These are phyloP conservation scores for Yarrowia sp. DNA, from an alignment of 805 yeast species.

Conservation along the genomic window DNA sequence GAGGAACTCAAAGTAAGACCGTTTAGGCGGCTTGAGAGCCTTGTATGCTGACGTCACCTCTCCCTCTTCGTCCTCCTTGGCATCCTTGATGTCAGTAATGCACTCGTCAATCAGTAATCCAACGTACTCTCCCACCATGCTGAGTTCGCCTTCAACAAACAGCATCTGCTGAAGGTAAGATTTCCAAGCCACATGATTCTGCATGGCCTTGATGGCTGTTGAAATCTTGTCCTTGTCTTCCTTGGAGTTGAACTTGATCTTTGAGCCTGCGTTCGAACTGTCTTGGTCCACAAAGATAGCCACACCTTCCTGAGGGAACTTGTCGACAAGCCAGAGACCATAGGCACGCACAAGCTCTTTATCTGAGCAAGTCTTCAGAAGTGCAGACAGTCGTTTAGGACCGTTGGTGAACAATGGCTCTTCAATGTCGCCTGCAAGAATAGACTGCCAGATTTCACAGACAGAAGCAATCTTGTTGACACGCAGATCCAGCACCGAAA, in stretches of 20 bases:
- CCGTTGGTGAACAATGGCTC: conserved; percentile 46
- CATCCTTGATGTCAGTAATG: conserved; percentile 40
- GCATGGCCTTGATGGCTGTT: conserved; percentile 48
- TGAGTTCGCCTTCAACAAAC: conserved; percentile 44
- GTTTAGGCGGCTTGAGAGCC: conserved; percentile 49
- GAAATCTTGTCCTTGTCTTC: conserved; percentile 48
- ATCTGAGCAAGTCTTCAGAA: conserved; percentile 45
- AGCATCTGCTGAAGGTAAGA: conserved; percentile 50
- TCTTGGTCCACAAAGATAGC: conserved; percentile 47
- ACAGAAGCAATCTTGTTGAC: conserved; percentile 45
- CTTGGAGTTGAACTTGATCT: conserved; percentile 41
- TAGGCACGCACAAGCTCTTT: conserved; percentile 51
- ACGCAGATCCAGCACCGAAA: conserved; percentile 47
- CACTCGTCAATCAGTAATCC: conserved; percentile 45
- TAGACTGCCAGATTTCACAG: conserved; percentile 42
- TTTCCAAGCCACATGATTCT: conserved; percentile 51
- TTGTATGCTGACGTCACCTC: conserved; percentile 41
- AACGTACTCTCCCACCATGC: conserved; percentile 48
- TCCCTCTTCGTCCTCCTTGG: conserved; percentile 13
- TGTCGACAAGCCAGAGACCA: conserved; percentile 49
- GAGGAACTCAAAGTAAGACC: conserved; percentile 46
- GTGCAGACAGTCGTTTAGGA: conserved; percentile 45
- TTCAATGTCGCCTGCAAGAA: conserved; percentile 43
- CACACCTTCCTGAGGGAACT: conserved; percentile 49
- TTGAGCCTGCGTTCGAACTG: conserved; percentile 22